Base-by-base conservation (phyloP, 2,329 filamentous ascomycete species). In the Aspergillus hortae region DNA sequence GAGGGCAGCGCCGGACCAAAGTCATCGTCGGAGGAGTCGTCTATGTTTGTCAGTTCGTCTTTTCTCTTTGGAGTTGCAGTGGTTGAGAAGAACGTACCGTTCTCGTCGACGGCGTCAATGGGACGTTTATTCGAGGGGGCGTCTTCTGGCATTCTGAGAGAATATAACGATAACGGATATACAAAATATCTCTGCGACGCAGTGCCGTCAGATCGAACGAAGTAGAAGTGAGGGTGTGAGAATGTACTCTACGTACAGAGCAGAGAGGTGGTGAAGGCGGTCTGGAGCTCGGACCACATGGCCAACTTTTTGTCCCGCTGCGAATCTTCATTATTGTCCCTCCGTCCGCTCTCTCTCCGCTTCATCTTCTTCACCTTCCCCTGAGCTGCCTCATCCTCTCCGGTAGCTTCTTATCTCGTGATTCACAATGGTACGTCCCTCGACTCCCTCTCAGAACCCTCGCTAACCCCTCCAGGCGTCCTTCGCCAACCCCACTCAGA, bases 1-100 rank as follows among this genome's bases (percentile, higher is more conserved):
- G 90, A 88, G 41, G 94, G 92, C 27, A 97, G 82, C 61, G 92
- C 88, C 25, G 94, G 94, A 41, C 94, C 94, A 76, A 96, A 94
- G 67, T 95, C 92, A 74, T 96, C 91, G 64, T 90, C 88, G 3
- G 65, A 68, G 3, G 89, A 92, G 17, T 42, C 15, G 23, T 42
- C 56, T 23, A 4, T 27, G 54, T 46, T 25, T 43, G 38, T 57
- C 12, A 59, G 57, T 63, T 27, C 56, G 33, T 49, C 10, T 23
- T 6, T 19, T 21, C 3, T 21, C n/a, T 30, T 30, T 43, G 35
- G 35, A 38, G 35, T 6, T 10, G 14, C 35, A 1, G 15, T n/a
- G 35, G 35, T 38, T 15, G 35, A 9, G 33, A 47, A 19, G n/a
- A 21, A 62, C 64, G 54, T 43, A 70, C 67, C 66, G 49, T 65